Percentiles rank a stretch among this genome's conserved stretches.
Evolutionary conservation across 768 basidiomycete genomes (phyloP).

Genomic region (Brasilioporus rufonigricans): DNA sequence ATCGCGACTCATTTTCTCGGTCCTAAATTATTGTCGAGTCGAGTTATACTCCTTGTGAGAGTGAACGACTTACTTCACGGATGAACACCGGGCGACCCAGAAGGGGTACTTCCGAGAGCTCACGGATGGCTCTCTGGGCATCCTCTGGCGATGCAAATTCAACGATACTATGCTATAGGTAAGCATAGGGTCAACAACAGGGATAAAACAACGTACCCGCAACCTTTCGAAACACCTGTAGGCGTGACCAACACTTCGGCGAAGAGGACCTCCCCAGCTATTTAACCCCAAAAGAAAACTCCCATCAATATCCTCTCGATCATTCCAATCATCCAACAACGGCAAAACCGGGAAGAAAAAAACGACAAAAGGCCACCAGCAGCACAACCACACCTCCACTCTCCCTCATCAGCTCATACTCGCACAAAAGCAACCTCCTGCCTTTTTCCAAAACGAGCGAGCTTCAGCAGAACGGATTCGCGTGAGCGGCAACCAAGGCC

Average conservation of each 20-base stretch:
- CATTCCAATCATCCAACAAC: constrained; percentile 52
- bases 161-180: constrained; percentile 68
- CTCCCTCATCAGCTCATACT: constrained; percentile 38
- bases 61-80: constrained; percentile 65
- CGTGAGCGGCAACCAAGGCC: constrained; percentile 29
- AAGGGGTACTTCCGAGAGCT: constrained; percentile 86
- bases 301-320: constrained; percentile 90
- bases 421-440: constrained; percentile 30
- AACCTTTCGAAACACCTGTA: constrained; percentile 96
- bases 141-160: constrained; percentile 92
- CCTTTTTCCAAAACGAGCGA: constrained; percentile 34
- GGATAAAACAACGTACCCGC: constrained; percentile 71
- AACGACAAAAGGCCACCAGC: constrained; percentile 40
- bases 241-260: constrained; percentile 98
- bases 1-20: constrained; percentile 93
- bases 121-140: constrained; percentile 82
- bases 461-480: constrained; percentile 36
- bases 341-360: constrained; percentile 40
- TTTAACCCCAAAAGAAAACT: constrained; percentile 85
- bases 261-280: constrained; percentile 99
- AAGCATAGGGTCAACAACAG: constrained; percentile 1
- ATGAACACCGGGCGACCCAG: constrained; percentile 95
- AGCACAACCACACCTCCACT: constrained; percentile 29
- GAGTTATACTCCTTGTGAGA: not conserved
- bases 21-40: constrained; percentile 53